Evolutionary conservation across 306 rosid genomes (phyloP).

Genomic region (Luffa acutangula): DNA sequence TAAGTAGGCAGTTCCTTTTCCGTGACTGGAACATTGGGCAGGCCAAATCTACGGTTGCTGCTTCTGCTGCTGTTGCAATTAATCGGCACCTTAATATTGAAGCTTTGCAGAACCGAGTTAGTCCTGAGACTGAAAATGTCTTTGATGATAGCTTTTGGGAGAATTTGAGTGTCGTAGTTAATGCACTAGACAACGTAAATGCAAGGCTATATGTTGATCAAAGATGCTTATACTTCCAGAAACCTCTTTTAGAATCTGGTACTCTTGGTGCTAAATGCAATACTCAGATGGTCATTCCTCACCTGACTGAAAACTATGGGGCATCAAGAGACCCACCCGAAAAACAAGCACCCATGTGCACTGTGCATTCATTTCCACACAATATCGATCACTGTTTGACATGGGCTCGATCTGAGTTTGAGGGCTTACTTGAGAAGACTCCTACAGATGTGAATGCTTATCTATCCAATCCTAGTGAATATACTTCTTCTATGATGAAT

Average conservation of each 20-base stretch:
- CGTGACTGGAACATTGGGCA: constrained; percentile 99
- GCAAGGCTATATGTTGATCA: constrained; percentile 94
- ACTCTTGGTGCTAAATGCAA: constrained; percentile 98
- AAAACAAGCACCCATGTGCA: constrained; percentile 99
- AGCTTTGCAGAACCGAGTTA: constrained; percentile 77
- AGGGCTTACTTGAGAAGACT: constrained; percentile 94
- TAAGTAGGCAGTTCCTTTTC: constrained; percentile 93
- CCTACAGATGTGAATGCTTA: constrained; percentile 88
- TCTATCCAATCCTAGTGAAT: constrained; percentile 76
- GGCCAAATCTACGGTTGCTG: constrained; percentile 92
- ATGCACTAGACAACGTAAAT: constrained; percentile 92
- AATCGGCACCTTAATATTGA: constrained; percentile 48
- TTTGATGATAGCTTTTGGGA: constrained; percentile 75
- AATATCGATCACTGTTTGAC: constrained; percentile 97
- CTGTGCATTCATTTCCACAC: constrained; percentile 96
- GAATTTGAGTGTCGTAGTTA: constrained; percentile 57
- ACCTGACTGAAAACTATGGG: constrained; percentile 92
- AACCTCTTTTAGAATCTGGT: constrained; percentile 97
- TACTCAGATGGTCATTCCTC: constrained; percentile 98
- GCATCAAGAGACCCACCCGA: constrained; percentile 99
- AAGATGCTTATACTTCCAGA: constrained; percentile 94
- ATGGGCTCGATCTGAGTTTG: constrained; percentile 99
- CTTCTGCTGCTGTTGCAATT: constrained; percentile 63
- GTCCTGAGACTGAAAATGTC: constrained; percentile 72
- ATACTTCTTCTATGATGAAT: constrained; percentile 45